Percentiles rank a stretch among this genome's conserved stretches.
These are phyloP conservation scores for Eucommia ulmoides DNA, from an alignment of 257 asterid species.

Conservation along the genomic window DNA sequence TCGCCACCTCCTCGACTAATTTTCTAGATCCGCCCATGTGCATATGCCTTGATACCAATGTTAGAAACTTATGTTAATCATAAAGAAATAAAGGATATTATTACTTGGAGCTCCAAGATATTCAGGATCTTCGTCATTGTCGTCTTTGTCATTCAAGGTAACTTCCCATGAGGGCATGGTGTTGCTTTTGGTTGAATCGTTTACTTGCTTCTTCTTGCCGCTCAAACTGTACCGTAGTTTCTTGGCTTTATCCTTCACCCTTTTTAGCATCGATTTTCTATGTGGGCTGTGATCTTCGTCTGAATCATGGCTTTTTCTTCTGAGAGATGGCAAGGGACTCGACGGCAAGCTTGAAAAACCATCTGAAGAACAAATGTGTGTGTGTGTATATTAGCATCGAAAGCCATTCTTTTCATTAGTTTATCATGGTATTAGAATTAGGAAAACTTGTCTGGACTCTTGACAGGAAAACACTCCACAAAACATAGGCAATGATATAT, in stretches of 20 bases:
- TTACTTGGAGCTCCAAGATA: conserved; percentile 97
- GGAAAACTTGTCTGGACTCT: too few relatives aligned
- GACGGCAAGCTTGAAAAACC: too few relatives aligned
- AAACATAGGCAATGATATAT: too few relatives aligned
- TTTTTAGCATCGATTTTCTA: conserved; percentile 59
- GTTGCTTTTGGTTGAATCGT: conserved; percentile 16
- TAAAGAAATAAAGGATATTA: not conserved
- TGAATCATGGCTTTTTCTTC: conserved; percentile 23
- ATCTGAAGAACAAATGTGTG: too few relatives aligned
- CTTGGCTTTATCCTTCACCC: conserved; percentile 81
- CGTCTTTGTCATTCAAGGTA: conserved; percentile 29
- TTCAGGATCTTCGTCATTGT: conserved; percentile 54
- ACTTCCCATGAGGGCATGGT: conserved; percentile 33
- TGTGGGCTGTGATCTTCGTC: conserved; percentile 35
- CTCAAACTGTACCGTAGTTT: conserved; percentile 42
- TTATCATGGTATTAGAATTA: too few relatives aligned
- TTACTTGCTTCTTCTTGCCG: conserved; percentile 30
- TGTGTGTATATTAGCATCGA: too few relatives aligned
- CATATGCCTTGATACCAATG: too few relatives aligned
- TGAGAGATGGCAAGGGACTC: too few relatives aligned
- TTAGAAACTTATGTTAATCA: not conserved
- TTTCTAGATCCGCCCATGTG: too few relatives aligned
- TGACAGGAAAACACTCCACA: too few relatives aligned
- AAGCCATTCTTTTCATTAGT: too few relatives aligned
- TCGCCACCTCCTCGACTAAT: not conserved